phyloP scores from a whole-genome alignment of 192 early-diverging fungal genomes.

The Pilobolus umbonatus region DNA sequence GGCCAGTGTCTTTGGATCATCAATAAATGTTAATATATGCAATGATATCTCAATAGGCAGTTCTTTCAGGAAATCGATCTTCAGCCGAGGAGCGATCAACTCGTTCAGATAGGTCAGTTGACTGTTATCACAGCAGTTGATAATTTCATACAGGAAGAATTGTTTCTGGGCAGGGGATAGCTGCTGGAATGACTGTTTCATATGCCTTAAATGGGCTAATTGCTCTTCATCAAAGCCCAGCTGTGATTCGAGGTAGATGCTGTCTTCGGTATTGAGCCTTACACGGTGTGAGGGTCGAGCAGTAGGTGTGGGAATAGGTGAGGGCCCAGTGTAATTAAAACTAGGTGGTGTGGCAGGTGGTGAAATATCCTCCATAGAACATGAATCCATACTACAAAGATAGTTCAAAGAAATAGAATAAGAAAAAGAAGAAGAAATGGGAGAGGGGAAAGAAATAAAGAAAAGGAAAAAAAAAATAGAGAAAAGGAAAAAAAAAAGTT shows the following conservation, averaged over 20 bases:
- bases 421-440: too few relatives aligned
- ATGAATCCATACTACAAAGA: slow-evolving; percentile 33
- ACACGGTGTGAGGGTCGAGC: slow-evolving; percentile 11
- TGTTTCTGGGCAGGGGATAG: slow-evolving; percentile 30
- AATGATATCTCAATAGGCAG: slow-evolving; percentile 72
- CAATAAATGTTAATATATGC: slow-evolving; percentile 83
- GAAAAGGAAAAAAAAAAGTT: too few relatives aligned
- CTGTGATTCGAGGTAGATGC: slow-evolving; percentile 3
- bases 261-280: neutral
- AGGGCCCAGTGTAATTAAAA: slow-evolving; percentile 8
- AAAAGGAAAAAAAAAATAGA: too few relatives aligned
- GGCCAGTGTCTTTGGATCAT: slow-evolving; percentile 69
- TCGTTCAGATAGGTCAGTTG: slow-evolving; percentile 47
- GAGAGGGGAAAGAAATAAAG: too few relatives aligned
- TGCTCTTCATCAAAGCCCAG: slow-evolving; percentile 20
- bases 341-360: slow-evolving; percentile 35
- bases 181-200: slow-evolving; percentile 36
- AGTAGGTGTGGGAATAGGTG: slow-evolving; percentile 13
- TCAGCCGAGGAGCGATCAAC: slow-evolving; percentile 59
- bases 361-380: slow-evolving; percentile 31
- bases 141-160: slow-evolving; percentile 39
- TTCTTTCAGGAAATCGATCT: slow-evolving; percentile 85
- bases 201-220: slow-evolving; percentile 19
- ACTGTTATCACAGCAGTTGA: slow-evolving; percentile 43
- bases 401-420: too few relatives aligned